These are phyloP conservation scores for Solanum sparsipilum DNA, from an alignment of 257 asterid species.

Conservation along the genomic window DNA sequence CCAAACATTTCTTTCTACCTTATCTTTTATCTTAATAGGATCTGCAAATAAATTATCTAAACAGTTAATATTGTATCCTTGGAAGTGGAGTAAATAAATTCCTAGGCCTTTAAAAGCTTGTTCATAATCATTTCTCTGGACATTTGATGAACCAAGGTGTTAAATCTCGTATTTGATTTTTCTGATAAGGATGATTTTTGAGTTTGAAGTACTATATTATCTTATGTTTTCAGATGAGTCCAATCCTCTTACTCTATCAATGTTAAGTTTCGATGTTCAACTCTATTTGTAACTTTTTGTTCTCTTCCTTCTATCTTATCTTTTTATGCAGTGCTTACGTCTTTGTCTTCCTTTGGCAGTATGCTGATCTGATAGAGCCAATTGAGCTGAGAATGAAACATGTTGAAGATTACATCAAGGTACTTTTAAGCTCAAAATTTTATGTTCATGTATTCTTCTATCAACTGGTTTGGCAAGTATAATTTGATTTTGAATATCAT, in stretches of 20 bases:
- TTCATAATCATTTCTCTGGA: not conserved
- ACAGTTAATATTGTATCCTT: not conserved
- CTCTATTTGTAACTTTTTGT: not conserved
- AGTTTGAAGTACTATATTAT: not conserved
- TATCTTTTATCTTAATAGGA: not conserved
- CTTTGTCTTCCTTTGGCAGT: slow-evolving; percentile 37
- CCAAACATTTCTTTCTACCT: not conserved
- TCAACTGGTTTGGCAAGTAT: not conserved
- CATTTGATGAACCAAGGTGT: not conserved
- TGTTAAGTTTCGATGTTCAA: not conserved
- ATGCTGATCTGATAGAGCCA: slow-evolving; percentile 57
- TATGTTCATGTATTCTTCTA: not conserved
- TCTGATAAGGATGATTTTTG: not conserved
- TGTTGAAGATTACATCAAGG: slow-evolving; percentile 75
- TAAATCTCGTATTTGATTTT: not conserved
- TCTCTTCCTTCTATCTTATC: not conserved
- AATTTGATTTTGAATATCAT: not conserved
- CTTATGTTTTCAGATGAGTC: not conserved
- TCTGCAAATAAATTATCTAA: not conserved
- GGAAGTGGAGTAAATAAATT: not conserved
- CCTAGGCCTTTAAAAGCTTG: not conserved
- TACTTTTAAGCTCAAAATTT: slow-evolving; percentile 7
- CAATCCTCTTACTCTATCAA: not conserved
- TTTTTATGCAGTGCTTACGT: not conserved
- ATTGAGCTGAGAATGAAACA: slow-evolving; percentile 50